These are phyloP conservation scores for Aspergillaceae sp. DNA, from an alignment of 2,329 filamentous ascomycete genomes.

Conservation along the genomic window DNA sequence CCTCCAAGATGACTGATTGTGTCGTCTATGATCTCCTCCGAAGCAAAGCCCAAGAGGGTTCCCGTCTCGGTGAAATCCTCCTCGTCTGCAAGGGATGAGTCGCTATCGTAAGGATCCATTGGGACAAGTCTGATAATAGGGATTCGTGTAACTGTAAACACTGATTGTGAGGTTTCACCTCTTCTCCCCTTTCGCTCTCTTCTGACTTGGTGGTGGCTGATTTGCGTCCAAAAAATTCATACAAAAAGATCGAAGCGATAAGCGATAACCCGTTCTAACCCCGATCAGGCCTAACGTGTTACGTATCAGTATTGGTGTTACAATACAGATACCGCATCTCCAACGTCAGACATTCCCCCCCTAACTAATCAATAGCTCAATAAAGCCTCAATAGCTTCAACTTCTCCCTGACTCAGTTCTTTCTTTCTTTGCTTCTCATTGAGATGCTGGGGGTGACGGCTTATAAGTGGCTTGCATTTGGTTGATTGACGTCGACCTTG, in stretches of 20 bases:
- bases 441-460: too few relatives aligned
- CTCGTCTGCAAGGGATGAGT: constrained; percentile 60
- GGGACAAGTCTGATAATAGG: background rate
- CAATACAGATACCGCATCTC: background rate
- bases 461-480: background rate
- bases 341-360: background rate
- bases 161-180: background rate
- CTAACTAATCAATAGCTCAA: background rate
- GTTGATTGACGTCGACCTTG: background rate
- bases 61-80: constrained; percentile 56
- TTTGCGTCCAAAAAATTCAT: background rate
- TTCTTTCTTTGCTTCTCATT: background rate
- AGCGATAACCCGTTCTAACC: constrained; percentile 13
- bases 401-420: background rate
- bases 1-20: constrained; percentile 82
- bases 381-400: background rate
- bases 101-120: constrained; percentile 79
- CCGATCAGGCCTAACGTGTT: constrained; percentile 4
- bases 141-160: background rate
- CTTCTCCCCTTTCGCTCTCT: background rate
- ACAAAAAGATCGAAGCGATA: constrained; percentile 11
- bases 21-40: constrained; percentile 70
- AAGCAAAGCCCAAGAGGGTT: constrained; percentile 83
- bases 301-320: too few relatives aligned
- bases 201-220: background rate